Evolutionary conservation across 768 basidiomycete species (phyloP).

Genomic region (Psilocybe cubensis): DNA sequence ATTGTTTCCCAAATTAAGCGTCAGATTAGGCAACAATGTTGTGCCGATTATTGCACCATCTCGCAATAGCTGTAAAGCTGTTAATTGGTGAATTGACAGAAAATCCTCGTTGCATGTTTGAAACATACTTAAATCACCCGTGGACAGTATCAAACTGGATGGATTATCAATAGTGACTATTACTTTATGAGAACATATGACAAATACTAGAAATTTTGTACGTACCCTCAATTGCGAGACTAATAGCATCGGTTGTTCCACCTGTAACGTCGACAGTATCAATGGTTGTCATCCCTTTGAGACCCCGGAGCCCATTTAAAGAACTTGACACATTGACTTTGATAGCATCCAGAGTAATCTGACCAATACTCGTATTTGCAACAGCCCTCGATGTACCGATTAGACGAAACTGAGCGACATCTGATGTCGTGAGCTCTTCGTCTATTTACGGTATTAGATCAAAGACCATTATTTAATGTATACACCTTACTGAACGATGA

Average conservation of each 20-base stretch:
- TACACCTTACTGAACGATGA: constrained; percentile 56
- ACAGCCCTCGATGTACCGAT: constrained; percentile 63
- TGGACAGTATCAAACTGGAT: constrained; percentile 61
- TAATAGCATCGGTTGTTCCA: constrained; percentile 60
- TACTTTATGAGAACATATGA: not conserved
- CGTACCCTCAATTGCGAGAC: constrained; percentile 61
- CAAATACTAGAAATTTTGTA: constrained; percentile 2
- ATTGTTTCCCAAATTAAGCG: constrained; percentile 64
- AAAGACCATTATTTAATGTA: not conserved
- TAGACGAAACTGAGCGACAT: constrained; percentile 55
- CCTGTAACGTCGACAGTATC: constrained; percentile 66
- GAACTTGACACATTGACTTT: constrained; percentile 70
- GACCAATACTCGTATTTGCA: constrained; percentile 63
- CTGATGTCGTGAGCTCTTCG: constrained; percentile 54
- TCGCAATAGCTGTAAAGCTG: constrained; percentile 60
- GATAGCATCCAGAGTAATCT: constrained; percentile 72
- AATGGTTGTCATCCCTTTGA: constrained; percentile 60
- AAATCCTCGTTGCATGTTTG: not conserved
- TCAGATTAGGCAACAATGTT: constrained; percentile 61
- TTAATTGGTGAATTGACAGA: not conserved
- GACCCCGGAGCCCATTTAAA: constrained; percentile 61
- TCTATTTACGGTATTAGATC: constrained; percentile 37
- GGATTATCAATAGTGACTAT: constrained; percentile 69
- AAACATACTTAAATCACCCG: constrained; percentile 64
- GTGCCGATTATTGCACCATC: constrained; percentile 61